Base-by-base conservation (phyloP, 2,329 filamentous ascomycete genomes). In the Ophiostoma australiae region DNA sequence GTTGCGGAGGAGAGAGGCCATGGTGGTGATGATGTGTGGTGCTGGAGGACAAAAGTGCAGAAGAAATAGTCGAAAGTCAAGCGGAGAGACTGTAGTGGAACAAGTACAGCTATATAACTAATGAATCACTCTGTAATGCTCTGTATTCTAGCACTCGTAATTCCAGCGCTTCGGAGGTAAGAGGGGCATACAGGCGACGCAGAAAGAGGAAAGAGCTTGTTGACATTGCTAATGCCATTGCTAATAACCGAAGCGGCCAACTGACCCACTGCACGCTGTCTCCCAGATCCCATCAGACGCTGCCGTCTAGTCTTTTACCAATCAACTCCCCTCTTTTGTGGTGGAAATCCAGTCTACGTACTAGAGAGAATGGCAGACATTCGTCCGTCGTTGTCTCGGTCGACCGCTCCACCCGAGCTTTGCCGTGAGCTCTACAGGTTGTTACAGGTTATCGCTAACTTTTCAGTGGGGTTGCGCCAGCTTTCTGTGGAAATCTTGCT, bases 1-100 rank as follows among this genome's bases (percentile, higher is more conserved):
- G 78, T 92, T 89, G 20, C 71, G 70, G 69, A 73, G 71, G 4
- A 73, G 68, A 66, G 74, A 74, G 17, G 72, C 48, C 71, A 72
- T 73, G 41, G 33, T 41, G 20, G 39, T 67, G 58, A 15, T 65
- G 27, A n/a, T 67, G 6, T 67, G 6, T 31, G 33, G 39, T 10
- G 44, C 4, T 2, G 11, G n/a, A n/a, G 33, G 6, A 17, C 33
- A 10, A 17, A 23, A 61, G 11, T 65, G 31, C 39, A 65, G 31
- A 7, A 31, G 61, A 65, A 68, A 48, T 52, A 55, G 69, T 69
- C 63, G 39, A 58, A 11, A 17, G 37, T 7, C 15, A 6, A 33
- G 58, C 17, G 13, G 20, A 20, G 31, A 13, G 10, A 23, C 15
- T 58, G 48, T 5, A n/a, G 35, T n/a, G n/a, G 63, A 39, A n/a